Evolutionary conservation across 306 rosid genomes (phyloP).

Genomic region (Luffa acutangula): DNA sequence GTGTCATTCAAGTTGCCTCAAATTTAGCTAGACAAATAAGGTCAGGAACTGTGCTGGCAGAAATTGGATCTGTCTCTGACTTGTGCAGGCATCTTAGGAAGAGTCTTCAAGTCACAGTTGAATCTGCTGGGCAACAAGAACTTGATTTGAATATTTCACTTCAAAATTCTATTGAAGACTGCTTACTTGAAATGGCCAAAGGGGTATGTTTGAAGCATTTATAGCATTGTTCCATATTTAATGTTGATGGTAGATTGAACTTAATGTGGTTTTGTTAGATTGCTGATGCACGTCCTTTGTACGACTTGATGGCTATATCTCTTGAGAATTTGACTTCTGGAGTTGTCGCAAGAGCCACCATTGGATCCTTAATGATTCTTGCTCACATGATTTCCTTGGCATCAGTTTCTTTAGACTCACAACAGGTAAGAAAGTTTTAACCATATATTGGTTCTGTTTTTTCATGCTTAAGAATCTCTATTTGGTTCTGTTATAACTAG

Average conservation of each 20-base stretch:
- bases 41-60: constrained; percentile 50
- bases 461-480: neutral
- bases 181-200: constrained; percentile 74
- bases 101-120: constrained; percentile 75
- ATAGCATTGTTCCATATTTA: neutral
- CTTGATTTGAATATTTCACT: constrained; percentile 54
- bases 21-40: constrained; percentile 71
- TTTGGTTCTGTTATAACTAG: neutral
- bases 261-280: constrained; percentile 36
- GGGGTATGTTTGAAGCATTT: constrained; percentile 38
- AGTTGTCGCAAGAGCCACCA: constrained; percentile 57
- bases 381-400: constrained; percentile 60
- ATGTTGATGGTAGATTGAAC: constrained; percentile 13
- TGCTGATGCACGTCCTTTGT: constrained; percentile 53
- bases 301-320: constrained; percentile 81
- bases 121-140: constrained; percentile 69
- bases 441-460: neutral
- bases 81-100: constrained; percentile 93
- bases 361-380: constrained; percentile 66
- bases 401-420: constrained; percentile 33
- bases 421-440: constrained; percentile 46
- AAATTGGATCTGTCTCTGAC: constrained; percentile 81
- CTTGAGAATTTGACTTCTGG: constrained; percentile 79
- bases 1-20: constrained; percentile 65
- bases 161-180: constrained; percentile 76